phyloP scores from a whole-genome alignment of 2,329 filamentous ascomycete genomes.

The Neofusicoccum parvum region DNA sequence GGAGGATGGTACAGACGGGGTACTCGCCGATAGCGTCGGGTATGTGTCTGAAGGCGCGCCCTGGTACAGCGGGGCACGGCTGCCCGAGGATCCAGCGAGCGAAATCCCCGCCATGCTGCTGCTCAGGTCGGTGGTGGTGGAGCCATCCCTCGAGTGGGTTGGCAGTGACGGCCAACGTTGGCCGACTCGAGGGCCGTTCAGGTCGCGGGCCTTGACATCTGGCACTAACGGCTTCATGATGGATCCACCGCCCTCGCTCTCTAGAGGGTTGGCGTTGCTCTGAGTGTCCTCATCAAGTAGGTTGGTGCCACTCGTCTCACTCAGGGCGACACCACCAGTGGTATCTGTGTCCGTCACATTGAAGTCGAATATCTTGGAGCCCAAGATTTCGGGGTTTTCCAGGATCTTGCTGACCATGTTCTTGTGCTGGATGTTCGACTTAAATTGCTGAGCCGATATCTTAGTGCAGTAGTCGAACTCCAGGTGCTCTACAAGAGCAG shows the following conservation, averaged over 20 bases:
- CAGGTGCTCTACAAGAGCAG: conserved; percentile 56
- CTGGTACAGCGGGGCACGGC: background rate
- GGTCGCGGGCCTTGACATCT: background rate
- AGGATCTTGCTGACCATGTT: conserved; percentile 45
- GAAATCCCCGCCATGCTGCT: background rate
- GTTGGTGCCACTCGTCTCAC: background rate
- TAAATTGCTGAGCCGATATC: conserved; percentile 48
- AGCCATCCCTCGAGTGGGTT: background rate
- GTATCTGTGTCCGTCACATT: background rate
- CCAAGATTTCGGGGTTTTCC: conserved; percentile 24
- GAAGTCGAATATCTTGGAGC: conserved; percentile 22
- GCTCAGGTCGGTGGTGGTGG: background rate
- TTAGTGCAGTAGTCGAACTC: conserved; percentile 54
- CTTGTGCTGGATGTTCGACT: conserved; percentile 54
- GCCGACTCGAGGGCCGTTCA: background rate
- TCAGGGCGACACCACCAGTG: background rate
- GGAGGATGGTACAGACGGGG: background rate
- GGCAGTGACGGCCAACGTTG: conserved; percentile 7
- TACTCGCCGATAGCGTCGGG: background rate
- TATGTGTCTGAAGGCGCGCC: background rate
- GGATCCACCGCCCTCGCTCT: background rate
- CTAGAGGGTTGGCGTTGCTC: background rate
- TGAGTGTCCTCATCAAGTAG: background rate
- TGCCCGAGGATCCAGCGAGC: background rate
- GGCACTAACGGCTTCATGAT: background rate